Percentiles rank a stretch among this genome's conserved stretches.
Evolutionary conservation across 2,329 filamentous ascomycete species (phyloP).

Genomic region (Verticillium longisporum): DNA sequence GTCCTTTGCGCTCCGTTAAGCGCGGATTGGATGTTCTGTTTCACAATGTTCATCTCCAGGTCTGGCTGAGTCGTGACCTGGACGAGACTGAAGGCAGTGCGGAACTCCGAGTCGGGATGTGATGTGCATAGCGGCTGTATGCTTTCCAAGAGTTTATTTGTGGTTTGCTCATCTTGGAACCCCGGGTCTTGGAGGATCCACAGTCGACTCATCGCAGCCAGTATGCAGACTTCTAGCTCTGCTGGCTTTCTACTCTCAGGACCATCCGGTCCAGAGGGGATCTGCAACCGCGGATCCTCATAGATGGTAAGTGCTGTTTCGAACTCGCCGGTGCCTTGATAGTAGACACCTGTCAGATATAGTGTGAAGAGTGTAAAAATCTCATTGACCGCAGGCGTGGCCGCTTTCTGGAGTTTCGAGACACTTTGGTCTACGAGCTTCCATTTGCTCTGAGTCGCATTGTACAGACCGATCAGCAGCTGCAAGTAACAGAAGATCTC

Average conservation of each 20-base stretch:
- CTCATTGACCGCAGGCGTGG: constrained; percentile 9
- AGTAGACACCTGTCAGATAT: constrained; percentile 70
- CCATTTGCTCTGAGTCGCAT: constrained; percentile 67
- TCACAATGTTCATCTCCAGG: constrained; percentile 68
- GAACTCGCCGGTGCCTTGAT: constrained; percentile 71
- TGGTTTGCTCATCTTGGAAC: constrained; percentile 50
- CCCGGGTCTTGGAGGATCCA: constrained; percentile 63
- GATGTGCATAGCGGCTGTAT: constrained; percentile 61
- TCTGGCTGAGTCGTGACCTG: constrained; percentile 59
- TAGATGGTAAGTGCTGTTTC: constrained; percentile 62
- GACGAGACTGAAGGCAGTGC: constrained; percentile 70
- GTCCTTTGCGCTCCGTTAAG: constrained; percentile 63
- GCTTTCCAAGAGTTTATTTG: constrained; percentile 54
- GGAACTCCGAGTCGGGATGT: constrained; percentile 68
- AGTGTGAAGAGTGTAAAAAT: constrained; percentile 46
- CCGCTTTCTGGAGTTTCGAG: constrained; percentile 36
- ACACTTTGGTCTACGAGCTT: constrained; percentile 52
- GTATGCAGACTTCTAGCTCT: constrained; percentile 57
- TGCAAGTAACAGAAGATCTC: constrained; percentile 63
- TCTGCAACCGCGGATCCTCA: constrained; percentile 50
- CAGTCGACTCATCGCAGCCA: constrained; percentile 61
- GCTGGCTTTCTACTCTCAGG: constrained; percentile 38
- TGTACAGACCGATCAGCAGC: constrained; percentile 63
- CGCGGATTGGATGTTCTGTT: constrained; percentile 68
- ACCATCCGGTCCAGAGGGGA: constrained; percentile 33